Evolutionary conservation across 2,329 filamentous ascomycete genomes (phyloP), one percentile per base, ranked within the genome.

Genomic region (Aaosphaeria pasadenensis): DNA sequence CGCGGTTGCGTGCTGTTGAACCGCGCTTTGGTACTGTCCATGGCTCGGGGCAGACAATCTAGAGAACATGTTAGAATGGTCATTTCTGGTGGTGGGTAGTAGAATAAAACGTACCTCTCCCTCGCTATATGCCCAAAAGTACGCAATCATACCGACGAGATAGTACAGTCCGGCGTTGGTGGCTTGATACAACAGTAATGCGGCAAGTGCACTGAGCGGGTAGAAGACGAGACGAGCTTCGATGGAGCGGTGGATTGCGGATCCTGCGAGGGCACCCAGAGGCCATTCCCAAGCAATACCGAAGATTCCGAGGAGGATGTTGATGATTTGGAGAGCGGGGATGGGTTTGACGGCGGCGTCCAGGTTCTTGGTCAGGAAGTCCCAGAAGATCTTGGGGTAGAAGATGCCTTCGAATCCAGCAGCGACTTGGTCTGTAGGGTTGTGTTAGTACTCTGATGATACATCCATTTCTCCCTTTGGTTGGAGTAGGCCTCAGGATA

Each of bases 341-440:
- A 94, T 71, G 1, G 92, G 92, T 63, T 88, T 91, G 53, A 97
- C 89, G 43, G 87, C 88, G 47, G 77, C 80, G 67, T 99, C 89
- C 60, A 99, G 84, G 61, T 89, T 91, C 65, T 89, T 91, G 51
- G 92, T 96, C 57, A 94, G 74, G 71, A 96, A 96, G 73, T 99
- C 94, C 87, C 89, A 99, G 75, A 99, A 95, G 67, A 99, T 87
- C 72, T 99, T 99, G 57, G 94, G 94, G 91, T 91, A 99, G 82
- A 99, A 92, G 80, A 94, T 96, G 64, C 83, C 86, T 74, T 95
- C 83, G 48, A 99, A 75, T 11, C 87, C 86, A 51, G 91, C 91
- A 51, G 79, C 84, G 54, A 96, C 73, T 82, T 99, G 94, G 71
- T 96, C 91, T 96, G 64, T 40, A 6, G 31, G 17, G 17, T 24